Evolutionary conservation across 768 basidiomycete genomes (phyloP), one percentile per base, ranked within the genome.

Genomic region (Paxillus involutus): DNA sequence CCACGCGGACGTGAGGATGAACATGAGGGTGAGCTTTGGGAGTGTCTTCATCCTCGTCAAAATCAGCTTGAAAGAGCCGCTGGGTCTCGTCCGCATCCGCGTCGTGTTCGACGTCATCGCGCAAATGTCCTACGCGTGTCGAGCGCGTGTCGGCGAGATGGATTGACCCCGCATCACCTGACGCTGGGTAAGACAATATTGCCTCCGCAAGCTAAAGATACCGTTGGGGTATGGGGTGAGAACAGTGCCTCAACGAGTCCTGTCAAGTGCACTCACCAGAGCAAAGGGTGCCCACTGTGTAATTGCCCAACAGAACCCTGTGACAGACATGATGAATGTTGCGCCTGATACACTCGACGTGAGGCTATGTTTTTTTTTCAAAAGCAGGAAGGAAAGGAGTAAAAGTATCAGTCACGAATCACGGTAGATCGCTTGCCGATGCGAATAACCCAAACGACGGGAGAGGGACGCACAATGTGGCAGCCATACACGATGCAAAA

Each of bases 241-340:
- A 47, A 39, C 12, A 19, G 29, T 35, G 6, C 21, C 24, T 42
- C 43, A n/a, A 44, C 33, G 40, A 29, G 13, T 29, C 30, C 12
- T 44, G 49, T 52, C 19, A 21, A 21, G 32, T 29, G 29, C 16
- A 73, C 84, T 44, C 59, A 95, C 92, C 64, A 98, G 70, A 0
- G 93, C 85, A 71, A 92, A 96, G 3, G 95, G 95, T 3, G 86
- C 93, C 96, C 95, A 98, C 70, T 89, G 88, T 0, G 87, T 82
- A 48, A 98, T 79, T 6, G 94, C 93, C 91, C 90, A 97, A n/a
- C 90, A 88, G 61, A 97, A 88, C 0, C 96, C 96, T 7, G 87
- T 86, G 12, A 89, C 59, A 8, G 86, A 81, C 47, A 97, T 82
- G 55, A 98, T 78, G 12, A 85, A 52, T 0, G 89, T 93, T 16